Conservation (phyloP, 2,329 filamentous ascomycete genomes). For the Fusarium ambrosium region DNA sequence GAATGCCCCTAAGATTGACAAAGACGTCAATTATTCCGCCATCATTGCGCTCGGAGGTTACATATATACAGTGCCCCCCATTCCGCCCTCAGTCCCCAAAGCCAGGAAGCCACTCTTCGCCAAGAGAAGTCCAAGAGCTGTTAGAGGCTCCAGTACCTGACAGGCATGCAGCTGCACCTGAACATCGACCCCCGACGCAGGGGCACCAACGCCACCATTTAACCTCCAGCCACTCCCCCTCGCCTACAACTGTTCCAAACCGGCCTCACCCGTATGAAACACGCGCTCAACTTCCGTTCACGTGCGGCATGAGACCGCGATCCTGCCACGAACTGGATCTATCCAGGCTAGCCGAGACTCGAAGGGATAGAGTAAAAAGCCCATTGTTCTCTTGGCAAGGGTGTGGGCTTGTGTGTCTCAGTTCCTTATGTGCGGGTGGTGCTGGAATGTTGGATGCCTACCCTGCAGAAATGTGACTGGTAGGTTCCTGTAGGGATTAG, state of each 20-base stretch:
- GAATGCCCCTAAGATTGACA: background rate
- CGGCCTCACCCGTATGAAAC: background rate
- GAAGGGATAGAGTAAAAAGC: background rate
- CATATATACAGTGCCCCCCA: background rate
- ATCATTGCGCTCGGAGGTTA: background rate
- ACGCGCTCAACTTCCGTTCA: background rate
- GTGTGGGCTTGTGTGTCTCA: background rate
- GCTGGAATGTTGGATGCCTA: constrained; percentile 20
- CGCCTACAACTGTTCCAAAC: background rate
- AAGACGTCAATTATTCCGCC: background rate
- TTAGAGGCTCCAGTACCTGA: background rate
- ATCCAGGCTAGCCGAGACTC: background rate
- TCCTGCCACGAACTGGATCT: background rate
- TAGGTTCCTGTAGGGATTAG: background rate
- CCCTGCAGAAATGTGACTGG: constrained; percentile 25
- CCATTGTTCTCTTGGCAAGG: constrained; percentile 6
- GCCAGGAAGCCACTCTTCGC: background rate
- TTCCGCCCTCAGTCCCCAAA: background rate
- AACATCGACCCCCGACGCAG: background rate
- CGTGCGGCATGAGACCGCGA: background rate
- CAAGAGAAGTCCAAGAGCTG: background rate
- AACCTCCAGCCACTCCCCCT: background rate
- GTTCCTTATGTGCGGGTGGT: background rate
- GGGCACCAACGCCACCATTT: constrained; percentile 10
- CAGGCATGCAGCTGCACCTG: constrained; percentile 4